Percentiles rank a stretch among this genome's conserved stretches.
phyloP scores from a whole-genome alignment of 257 asterid genomes.

The Solanum corneliomulleri region DNA sequence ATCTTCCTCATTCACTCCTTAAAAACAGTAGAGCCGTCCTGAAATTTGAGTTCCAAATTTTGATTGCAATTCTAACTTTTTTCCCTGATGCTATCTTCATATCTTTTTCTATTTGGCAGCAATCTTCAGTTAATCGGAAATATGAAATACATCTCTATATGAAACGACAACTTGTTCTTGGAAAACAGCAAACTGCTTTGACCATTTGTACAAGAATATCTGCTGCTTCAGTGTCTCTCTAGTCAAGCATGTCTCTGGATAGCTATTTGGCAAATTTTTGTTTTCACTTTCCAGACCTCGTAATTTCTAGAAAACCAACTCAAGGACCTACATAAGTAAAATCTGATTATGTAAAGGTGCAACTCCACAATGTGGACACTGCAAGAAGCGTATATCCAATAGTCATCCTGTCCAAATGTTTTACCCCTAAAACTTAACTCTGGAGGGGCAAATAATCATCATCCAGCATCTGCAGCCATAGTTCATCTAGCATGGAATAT shows the following conservation, averaged over 20 bases:
- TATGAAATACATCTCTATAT: background rate
- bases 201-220: background rate
- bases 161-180: background rate
- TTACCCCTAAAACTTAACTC: background rate
- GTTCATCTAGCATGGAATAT: constrained; percentile 31
- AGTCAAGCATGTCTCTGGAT: background rate
- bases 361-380: background rate
- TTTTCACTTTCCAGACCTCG: background rate
- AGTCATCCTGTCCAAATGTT: background rate
- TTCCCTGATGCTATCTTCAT: background rate
- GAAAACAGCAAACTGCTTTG: background rate
- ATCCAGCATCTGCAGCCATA: constrained; percentile 52
- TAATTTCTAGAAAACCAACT: background rate
- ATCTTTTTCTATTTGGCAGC: background rate
- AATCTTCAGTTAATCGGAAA: background rate
- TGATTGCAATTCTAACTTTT: background rate
- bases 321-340: background rate
- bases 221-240: background rate
- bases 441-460: constrained; percentile 20
- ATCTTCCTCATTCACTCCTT: background rate
- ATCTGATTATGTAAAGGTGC: background rate
- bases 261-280: background rate
- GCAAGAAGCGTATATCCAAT: background rate
- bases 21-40: background rate
- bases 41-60: background rate